These are phyloP conservation scores for Sisymbrium altissimum DNA, from an alignment of 345 rosid genomes.

Conservation along the genomic window DNA sequence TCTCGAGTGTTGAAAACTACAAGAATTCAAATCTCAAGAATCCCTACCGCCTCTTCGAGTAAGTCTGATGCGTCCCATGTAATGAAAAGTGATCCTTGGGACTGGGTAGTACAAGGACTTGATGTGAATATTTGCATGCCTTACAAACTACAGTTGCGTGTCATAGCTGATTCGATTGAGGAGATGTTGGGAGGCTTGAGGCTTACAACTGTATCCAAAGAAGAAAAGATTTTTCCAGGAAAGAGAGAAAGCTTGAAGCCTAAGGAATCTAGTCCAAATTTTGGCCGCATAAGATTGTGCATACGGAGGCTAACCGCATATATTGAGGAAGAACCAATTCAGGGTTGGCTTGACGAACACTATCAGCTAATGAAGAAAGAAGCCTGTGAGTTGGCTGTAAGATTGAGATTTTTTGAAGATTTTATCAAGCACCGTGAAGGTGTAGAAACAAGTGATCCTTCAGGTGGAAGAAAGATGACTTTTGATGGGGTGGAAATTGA, in stretches of 20 bases:
- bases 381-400: constrained; percentile 83
- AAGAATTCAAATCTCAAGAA: constrained; percentile 85
- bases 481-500: constrained; percentile 61
- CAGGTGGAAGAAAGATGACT: constrained; percentile 32
- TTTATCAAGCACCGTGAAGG: constrained; percentile 29
- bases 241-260: constrained; percentile 65
- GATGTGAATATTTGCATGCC: constrained; percentile 81
- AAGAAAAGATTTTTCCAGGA: constrained; percentile 41
- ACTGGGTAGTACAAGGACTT: constrained; percentile 84
- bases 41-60: constrained; percentile 54
- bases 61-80: constrained; percentile 45
- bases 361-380: constrained; percentile 69
- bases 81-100: constrained; percentile 30
- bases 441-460: constrained; percentile 43
- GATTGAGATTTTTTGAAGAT: constrained; percentile 75
- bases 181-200: constrained; percentile 82
- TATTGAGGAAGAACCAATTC: constrained; percentile 93
- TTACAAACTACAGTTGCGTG: constrained; percentile 81
- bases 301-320: constrained; percentile 70
- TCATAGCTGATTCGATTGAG: constrained; percentile 85
- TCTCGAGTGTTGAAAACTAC: constrained; percentile 67
- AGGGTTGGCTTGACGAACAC: constrained; percentile 98
- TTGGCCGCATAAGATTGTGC: constrained; percentile 67
- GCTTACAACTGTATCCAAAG: constrained; percentile 64
- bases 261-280: constrained; percentile 58